phyloP scores from a whole-genome alignment of 2,329 filamentous ascomycete species.

The Fusarium sp. region DNA sequence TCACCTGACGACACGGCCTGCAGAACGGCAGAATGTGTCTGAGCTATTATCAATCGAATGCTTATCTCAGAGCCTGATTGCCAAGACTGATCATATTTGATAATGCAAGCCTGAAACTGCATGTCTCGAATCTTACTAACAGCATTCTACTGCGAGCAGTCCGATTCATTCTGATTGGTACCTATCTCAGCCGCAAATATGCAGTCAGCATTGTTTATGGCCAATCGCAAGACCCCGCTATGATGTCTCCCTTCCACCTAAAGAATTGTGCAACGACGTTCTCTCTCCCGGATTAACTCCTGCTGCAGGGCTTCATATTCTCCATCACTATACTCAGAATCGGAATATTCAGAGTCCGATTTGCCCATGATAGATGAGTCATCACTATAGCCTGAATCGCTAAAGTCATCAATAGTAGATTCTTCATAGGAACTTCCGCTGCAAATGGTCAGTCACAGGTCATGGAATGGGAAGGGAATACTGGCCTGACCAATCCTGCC shows the following conservation, averaged over 20 bases:
- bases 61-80: not conserved
- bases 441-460: too few species aligned
- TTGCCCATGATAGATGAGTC: not conserved
- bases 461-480: rapidly evolving
- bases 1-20: rapidly evolving
- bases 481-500: not conserved
- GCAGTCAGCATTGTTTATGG: not conserved
- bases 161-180: not conserved
- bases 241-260: not conserved
- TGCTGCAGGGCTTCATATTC: not conserved
- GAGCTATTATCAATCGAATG: not conserved
- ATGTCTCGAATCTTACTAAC: not conserved
- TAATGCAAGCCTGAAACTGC: not conserved
- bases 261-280: not conserved
- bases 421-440: not conserved
- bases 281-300: not conserved
- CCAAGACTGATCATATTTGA: not conserved
- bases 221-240: not conserved
- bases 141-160: not conserved
- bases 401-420: not conserved
- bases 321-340: not conserved
- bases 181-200: not conserved
- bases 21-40: not conserved
- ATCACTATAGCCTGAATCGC: not conserved
- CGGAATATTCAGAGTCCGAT: not conserved